Evolutionary conservation across 257 asterid genomes (phyloP).

Genomic region (Nicotiana otophora): DNA sequence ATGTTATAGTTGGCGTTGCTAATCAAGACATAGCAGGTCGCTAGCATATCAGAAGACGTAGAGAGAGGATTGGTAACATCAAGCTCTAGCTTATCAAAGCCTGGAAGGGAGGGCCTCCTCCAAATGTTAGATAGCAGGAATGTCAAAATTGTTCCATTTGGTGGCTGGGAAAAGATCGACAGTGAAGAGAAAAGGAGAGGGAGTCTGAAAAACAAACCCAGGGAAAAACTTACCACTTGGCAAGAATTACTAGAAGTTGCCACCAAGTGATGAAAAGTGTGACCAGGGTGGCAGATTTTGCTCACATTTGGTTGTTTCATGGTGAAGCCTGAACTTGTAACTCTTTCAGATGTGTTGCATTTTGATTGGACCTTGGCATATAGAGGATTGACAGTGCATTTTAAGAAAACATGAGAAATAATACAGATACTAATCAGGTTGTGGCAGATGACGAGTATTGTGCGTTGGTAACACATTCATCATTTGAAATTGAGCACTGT

Average conservation of each 20-base stretch:
- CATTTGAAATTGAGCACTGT: not conserved
- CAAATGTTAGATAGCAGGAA: conserved; percentile 49
- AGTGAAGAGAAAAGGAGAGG: conserved; percentile 63
- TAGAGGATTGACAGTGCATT: not conserved
- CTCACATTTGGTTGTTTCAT: not conserved
- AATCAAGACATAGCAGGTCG: conserved; percentile 43
- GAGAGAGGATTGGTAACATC: conserved; percentile 38
- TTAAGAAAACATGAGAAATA: not conserved
- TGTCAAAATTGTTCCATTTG: conserved; percentile 43
- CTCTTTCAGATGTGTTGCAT: not conserved
- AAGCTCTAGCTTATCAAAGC: conserved; percentile 32
- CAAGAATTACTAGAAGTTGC: conserved; percentile 58
- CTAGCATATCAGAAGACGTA: conserved; percentile 66
- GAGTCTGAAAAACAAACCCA: conserved; percentile 44
- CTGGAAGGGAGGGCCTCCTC: conserved; percentile 62
- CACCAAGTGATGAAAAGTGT: conserved; percentile 13
- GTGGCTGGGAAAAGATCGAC: conserved; percentile 66
- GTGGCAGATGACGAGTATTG: not conserved
- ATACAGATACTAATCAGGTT: not conserved
- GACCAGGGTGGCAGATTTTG: not conserved
- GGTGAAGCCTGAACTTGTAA: not conserved
- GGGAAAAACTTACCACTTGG: conserved; percentile 76
- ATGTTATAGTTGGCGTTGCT: not conserved
- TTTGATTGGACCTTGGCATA: not conserved
- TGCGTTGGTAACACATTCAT: not conserved